These are phyloP conservation scores for Penicillium sp. DNA, from an alignment of 2,329 filamentous ascomycete genomes.

Conservation along the genomic window DNA sequence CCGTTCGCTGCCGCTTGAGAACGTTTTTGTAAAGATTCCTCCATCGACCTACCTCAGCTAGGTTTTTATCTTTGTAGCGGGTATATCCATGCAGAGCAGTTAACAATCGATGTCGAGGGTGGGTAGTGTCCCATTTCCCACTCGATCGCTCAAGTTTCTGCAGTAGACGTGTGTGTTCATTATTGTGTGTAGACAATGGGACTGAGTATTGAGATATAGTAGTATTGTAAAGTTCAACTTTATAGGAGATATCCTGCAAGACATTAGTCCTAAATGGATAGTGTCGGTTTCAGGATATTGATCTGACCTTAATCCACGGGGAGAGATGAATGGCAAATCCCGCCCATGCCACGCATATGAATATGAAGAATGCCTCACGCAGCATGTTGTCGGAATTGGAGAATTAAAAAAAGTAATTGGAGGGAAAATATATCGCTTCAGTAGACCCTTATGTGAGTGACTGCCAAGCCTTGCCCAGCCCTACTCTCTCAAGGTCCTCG, in stretches of 20 bases:
- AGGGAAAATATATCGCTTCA: neutral
- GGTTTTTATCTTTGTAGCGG: slow-evolving; percentile 23
- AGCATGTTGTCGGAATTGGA: neutral
- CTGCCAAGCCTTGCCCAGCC: slow-evolving; percentile 2
- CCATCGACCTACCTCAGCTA: slow-evolving; percentile 23
- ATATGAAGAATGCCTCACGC: neutral
- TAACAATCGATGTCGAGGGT: slow-evolving; percentile 30
- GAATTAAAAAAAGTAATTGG: neutral
- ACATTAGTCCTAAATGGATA: neutral
- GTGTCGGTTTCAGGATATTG: neutral
- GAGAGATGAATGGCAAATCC: slow-evolving; percentile 1
- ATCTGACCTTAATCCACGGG: neutral
- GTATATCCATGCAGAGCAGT: slow-evolving; percentile 28
- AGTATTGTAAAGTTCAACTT: neutral
- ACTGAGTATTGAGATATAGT: neutral
- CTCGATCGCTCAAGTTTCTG: slow-evolving; percentile 15
- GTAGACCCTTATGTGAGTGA: neutral
- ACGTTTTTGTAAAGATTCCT: slow-evolving; percentile 24
- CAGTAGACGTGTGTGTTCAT: slow-evolving; percentile 19
- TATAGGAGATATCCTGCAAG: neutral
- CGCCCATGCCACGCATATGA: neutral
- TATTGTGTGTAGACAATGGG: neutral
- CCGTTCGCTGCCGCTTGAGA: slow-evolving; percentile 18
- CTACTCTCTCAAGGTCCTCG: slow-evolving; percentile 6
- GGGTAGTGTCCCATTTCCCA: slow-evolving; percentile 20